phyloP scores from a whole-genome alignment of 306 rosid genomes.

The Prunus davidiana region DNA sequence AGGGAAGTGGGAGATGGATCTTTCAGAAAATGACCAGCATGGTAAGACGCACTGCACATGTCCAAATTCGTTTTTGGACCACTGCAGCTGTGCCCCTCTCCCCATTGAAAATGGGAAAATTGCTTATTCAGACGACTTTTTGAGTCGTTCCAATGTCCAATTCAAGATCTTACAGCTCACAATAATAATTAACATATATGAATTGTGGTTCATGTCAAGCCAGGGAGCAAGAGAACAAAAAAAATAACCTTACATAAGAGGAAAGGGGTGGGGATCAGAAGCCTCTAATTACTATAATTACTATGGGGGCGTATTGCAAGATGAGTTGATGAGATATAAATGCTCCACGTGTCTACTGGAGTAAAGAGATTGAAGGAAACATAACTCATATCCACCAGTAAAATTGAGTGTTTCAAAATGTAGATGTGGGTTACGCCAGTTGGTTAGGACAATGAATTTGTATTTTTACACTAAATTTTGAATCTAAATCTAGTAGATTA shows the following conservation, averaged over 20 bases:
- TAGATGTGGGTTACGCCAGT: too few species aligned
- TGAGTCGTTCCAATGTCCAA: conserved; percentile 4
- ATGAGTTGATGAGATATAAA: not conserved
- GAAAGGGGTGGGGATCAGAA: not conserved
- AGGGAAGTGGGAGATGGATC: not conserved
- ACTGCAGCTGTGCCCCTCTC: not conserved
- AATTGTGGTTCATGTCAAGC: not conserved
- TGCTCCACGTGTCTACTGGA: not conserved
- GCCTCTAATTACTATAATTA: not conserved
- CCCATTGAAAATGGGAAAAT: not conserved
- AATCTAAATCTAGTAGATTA: too few species aligned
- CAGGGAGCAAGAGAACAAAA: not conserved
- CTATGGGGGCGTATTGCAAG: not conserved
- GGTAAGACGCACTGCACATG: not conserved
- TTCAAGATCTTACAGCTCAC: conserved; percentile 2
- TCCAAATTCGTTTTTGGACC: not conserved
- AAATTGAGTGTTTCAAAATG: too few species aligned
- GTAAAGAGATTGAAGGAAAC: not conserved
- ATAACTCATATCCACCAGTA: not conserved
- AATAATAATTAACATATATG: not conserved
- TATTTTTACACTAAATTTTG: too few species aligned
- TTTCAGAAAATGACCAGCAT: conserved; percentile 11
- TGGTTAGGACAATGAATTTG: too few species aligned
- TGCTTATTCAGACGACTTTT: conserved; percentile 2
- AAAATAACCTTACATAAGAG: not conserved